A percentile compares a stretch with the other conserved stretches of the same genome.
Conservation (phyloP, 2,329 filamentous ascomycete species). For the Arthrobotrys iridis region DNA sequence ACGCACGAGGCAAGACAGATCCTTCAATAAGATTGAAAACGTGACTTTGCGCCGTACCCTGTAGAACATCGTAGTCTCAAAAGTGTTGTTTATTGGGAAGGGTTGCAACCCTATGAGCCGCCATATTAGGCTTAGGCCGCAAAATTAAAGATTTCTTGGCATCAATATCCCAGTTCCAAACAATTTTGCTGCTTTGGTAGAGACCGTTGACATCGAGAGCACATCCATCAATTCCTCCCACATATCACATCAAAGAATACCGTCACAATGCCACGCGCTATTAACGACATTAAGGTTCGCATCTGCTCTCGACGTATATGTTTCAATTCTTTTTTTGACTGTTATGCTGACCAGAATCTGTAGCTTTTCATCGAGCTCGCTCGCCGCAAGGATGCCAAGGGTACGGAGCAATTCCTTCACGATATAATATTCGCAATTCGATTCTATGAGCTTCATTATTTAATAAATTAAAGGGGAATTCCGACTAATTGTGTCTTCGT, state of each 20-base stretch:
- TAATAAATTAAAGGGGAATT: neutral
- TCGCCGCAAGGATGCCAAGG: conserved; percentile 98
- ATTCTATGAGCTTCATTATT: conserved; percentile 14
- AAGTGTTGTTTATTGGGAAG: conserved; percentile 35
- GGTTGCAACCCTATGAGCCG: conserved; percentile 33
- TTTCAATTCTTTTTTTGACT: neutral
- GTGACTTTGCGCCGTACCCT: conserved; percentile 4
- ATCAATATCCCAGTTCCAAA: conserved; percentile 34
- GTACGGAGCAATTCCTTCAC: conserved; percentile 70
- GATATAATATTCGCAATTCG: conserved; percentile 29
- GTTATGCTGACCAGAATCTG: conserved; percentile 66
- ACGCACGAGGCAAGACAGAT: conserved; percentile 6
- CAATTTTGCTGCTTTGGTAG: conserved; percentile 45
- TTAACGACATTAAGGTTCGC: conserved; percentile 54
- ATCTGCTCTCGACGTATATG: neutral
- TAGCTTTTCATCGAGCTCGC: conserved; percentile 99
- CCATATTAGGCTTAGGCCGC: conserved; percentile 25
- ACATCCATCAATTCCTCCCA: conserved; percentile 19
- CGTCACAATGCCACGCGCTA: conserved; percentile 51
- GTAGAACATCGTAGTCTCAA: neutral
- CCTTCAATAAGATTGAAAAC: neutral
- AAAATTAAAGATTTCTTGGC: conserved; percentile 47
- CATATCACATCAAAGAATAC: conserved; percentile 29
- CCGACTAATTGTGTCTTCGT: conserved; percentile 59
- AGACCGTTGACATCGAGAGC: conserved; percentile 11